Base-by-base conservation (phyloP, 2,329 filamentous ascomycete genomes). In the Aspergillus piperis region DNA sequence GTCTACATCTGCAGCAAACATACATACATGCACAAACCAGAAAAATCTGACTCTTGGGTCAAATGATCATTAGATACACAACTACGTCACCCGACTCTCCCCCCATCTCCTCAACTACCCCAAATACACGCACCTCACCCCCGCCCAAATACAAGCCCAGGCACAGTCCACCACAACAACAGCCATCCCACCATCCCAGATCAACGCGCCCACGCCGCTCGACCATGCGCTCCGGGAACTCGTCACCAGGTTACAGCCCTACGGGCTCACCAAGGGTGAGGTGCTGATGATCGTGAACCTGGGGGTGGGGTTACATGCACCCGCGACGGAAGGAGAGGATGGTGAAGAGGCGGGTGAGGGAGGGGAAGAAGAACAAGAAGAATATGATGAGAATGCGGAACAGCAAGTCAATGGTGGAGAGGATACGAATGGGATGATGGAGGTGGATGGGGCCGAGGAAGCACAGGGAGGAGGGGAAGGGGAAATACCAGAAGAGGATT, bases 281-380 rank as follows among this genome's bases (percentile, higher is more conserved):
- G 76, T 79, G 8, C 63, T 80, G 17, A 80, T 77, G 72, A 75
- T 81, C 54, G 64, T 81, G 19, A 81, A 82, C 60, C 65, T 81
- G 25, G 78, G 80, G 0, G 65, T 80, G 15, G 79, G 78, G 3
- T 25, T 78, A 15, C 57, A 61, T 23, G 36, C 49, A 1, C 17
- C 60, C 13, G 38, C 44, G 27, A 57, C 58, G 25, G 47, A 57
- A n/a, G 60, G 61, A 11, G 64, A 48, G 10, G 71, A 72, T 3
- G 60, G 71, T 11, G 59, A 72, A 3, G 60, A 71, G 8, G 57
- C 0, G 21, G 59, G 21, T 25, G 62, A 49, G 42, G 63, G 21
- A 23, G 57, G 23, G 6, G 57, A 48, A 30, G 55, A 25, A 8
- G 55, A 48, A 27, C 53, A 27, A 8, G 57, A 48, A 30, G 53